Evolutionary conservation across 2,329 filamentous ascomycete genomes (phyloP), one percentile per base, ranked within the genome.

Genomic region (Colletotrichum destructivum): DNA sequence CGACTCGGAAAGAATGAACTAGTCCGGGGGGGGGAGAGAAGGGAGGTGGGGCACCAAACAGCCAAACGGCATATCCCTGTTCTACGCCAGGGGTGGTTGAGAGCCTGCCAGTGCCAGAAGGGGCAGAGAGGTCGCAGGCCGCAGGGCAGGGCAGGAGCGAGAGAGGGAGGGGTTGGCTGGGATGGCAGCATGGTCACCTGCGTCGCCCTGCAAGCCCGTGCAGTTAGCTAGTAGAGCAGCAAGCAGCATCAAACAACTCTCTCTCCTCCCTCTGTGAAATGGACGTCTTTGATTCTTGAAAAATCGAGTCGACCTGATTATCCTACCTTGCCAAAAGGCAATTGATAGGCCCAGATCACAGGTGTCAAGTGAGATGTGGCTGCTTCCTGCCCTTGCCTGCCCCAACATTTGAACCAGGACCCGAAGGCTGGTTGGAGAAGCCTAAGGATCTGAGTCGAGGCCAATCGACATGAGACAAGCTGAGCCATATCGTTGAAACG

Each of bases 161-260:
- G 67, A 66, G 67, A 66, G 63, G 38, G 55, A 49, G 51, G 40
- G 38, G 51, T 54, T 66, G 57, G 18, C 56, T 62, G 59, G 60
- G 60, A 49, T 69, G 69, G 42, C 56, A 57, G 68, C 63, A 62
- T 56, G 63, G 69, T 72, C 69, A 71, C 52, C 68, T 71, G 65
- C 69, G 59, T 57, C 65, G 65, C 49, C 21, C 61, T 55, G 61
- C 49, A 46, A 62, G 69, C 54, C 69, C 59, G 40, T 60, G 54
- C 60, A 69, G 16, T 56, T 55, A 42, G 63, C 44, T 59, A 57
- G 47, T 51, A 57, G 59, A 52, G 60, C 31, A 31, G 46, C 46
- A n/a, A 62, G 21, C 31, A 21, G n/a, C 15, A 44, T 6, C 13
- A 47, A 44, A 35, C 44, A 62, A 15, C 9, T 38, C 35, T 38